Conservation (phyloP, 805 yeast species). For the Wickerhamomyces chaumierensis region DNA sequence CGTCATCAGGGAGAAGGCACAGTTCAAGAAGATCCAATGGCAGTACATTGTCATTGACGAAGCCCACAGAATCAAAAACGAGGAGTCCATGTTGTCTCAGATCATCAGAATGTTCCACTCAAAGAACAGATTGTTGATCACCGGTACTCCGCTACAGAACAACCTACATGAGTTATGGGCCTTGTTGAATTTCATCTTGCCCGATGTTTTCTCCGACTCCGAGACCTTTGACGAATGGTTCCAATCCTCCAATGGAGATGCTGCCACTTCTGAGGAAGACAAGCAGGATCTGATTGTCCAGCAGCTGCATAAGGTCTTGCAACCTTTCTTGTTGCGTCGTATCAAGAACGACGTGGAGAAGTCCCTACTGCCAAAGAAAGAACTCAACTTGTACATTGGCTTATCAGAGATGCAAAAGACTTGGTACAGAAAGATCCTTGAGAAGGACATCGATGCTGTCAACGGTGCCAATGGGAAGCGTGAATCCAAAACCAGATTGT, state of each 20-base stretch:
- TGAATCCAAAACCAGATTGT: constrained; percentile 64
- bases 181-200: constrained; percentile 59
- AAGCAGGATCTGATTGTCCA: constrained; percentile 43
- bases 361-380: constrained; percentile 64
- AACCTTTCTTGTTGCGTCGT: constrained; percentile 68
- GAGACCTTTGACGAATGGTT: constrained; percentile 74
- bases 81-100: constrained; percentile 47
- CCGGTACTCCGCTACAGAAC: constrained; percentile 78
- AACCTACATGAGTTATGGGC: constrained; percentile 80
- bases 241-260: constrained; percentile 23
- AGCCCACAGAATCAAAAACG: constrained; percentile 76
- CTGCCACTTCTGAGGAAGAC: constrained; percentile 19
- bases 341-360: constrained; percentile 76
- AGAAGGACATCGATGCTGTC: constrained; percentile 75
- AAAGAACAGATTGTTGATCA: constrained; percentile 56
- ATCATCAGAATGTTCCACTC: constrained; percentile 66
- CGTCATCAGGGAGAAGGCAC: constrained; percentile 62
- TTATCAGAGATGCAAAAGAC: constrained; percentile 72
- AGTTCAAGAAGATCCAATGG: constrained; percentile 60
- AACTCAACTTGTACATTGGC: constrained; percentile 59
- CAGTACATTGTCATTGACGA: constrained; percentile 71
- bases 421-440: constrained; percentile 69
- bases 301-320: constrained; percentile 65
- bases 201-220: constrained; percentile 68
- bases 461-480: constrained; percentile 70